Evolutionary conservation across 192 early-diverging fungal species (phyloP).

Genomic region (Spizellomyces punctatus): DNA sequence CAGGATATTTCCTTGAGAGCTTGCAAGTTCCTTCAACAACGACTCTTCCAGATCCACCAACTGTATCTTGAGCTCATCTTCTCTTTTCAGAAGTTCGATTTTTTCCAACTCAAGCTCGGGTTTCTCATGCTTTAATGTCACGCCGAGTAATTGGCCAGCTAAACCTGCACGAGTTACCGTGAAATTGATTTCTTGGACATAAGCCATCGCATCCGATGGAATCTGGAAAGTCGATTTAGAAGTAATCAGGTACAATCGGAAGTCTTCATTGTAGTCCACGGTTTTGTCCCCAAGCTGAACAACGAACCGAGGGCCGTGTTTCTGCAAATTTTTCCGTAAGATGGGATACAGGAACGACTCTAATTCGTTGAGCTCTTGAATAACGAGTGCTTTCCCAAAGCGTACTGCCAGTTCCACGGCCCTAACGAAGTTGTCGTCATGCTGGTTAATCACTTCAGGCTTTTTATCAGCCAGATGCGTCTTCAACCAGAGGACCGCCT

Average conservation of each 20-base stretch:
- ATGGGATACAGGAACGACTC: slow-evolving; percentile 57
- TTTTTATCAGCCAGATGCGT: slow-evolving; percentile 48
- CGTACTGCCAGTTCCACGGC: slow-evolving; percentile 58
- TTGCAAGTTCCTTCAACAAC: slow-evolving; percentile 57
- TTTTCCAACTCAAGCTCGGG: slow-evolving; percentile 59
- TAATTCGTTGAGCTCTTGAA: slow-evolving; percentile 52
- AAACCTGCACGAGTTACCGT: slow-evolving; percentile 59
- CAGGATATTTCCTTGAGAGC: slow-evolving; percentile 61
- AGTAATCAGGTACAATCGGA: slow-evolving; percentile 56
- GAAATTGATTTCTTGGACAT: slow-evolving; percentile 55
- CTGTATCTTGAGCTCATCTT: slow-evolving; percentile 59
- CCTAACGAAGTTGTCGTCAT: slow-evolving; percentile 56
- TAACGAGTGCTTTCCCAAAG: slow-evolving; percentile 63
- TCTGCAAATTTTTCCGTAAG: slow-evolving; percentile 48
- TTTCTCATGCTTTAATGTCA: slow-evolving; percentile 59
- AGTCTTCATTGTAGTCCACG: slow-evolving; percentile 60
- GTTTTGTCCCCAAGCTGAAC: slow-evolving; percentile 59
- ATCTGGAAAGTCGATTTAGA: slow-evolving; percentile 38
- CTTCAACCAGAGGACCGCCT: slow-evolving; percentile 56
- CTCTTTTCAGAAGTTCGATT: slow-evolving; percentile 51
- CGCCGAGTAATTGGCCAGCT: slow-evolving; percentile 54
- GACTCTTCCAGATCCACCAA: slow-evolving; percentile 54
- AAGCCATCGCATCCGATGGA: slow-evolving; percentile 42
- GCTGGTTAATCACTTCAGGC: slow-evolving; percentile 57
- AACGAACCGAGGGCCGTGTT: slow-evolving; percentile 55